Percentiles rank a stretch among this genome's conserved stretches.
Conservation (phyloP, 176 grass and related monocot genomes). For the Saccharum officinarum region DNA sequence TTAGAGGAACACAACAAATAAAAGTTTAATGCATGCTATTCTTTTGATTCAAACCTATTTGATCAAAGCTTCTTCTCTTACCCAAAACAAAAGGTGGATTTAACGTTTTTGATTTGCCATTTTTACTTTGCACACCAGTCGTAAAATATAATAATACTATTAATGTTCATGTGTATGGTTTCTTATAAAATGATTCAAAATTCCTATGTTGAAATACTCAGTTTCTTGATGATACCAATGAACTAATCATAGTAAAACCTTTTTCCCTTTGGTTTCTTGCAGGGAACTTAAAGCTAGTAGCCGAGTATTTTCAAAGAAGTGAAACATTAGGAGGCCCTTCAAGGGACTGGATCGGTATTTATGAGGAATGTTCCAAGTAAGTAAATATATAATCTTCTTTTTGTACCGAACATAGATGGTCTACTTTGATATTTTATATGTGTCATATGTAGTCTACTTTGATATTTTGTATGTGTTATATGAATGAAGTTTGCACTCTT, state of each 20-base stretch:
- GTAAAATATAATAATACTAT: neutral
- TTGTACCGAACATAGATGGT: neutral
- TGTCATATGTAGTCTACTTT: constrained; percentile 7
- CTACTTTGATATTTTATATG: constrained; percentile 8
- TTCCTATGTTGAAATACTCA: constrained; percentile 8
- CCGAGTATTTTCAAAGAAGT: constrained; percentile 95
- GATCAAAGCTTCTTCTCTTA: neutral
- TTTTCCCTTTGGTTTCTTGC: constrained; percentile 20
- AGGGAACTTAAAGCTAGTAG: constrained; percentile 88
- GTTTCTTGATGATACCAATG: neutral
- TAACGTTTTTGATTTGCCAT: neutral
- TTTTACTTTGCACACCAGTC: neutral
- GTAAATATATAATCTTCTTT: constrained; percentile 28
- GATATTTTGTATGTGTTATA: constrained; percentile 1
- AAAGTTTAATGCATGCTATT: neutral
- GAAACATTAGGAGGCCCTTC: constrained; percentile 86
- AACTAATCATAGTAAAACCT: neutral
- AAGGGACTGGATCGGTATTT: constrained; percentile 95
- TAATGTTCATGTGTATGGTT: constrained; percentile 1
- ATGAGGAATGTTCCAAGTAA: constrained; percentile 99
- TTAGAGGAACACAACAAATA: neutral
- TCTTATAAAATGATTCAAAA: neutral
- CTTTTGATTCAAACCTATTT: constrained; percentile 14
- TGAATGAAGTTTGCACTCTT: neutral
- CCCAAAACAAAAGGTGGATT: constrained; percentile 8